phyloP scores from a whole-genome alignment of 2,329 filamentous ascomycete species.

The Pseudogymnoascus sp. region DNA sequence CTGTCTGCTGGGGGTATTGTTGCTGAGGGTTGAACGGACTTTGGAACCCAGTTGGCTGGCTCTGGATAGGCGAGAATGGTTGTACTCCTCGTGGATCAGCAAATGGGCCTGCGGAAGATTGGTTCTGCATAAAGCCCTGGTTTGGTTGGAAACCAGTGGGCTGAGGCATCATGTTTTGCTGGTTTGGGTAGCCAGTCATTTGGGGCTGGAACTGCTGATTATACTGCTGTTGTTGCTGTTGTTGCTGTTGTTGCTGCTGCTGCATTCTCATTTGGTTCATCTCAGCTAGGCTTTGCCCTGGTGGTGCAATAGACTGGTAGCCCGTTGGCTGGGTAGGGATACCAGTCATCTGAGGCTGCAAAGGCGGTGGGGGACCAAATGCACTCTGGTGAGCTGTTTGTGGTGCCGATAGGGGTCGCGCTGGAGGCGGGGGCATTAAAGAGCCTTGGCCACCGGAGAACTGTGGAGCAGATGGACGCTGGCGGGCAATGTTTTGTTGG shows the following conservation, averaged over 20 bases:
- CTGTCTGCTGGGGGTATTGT: slow-evolving; percentile 31
- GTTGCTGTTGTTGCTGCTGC: slow-evolving; percentile 43
- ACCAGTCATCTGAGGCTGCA: slow-evolving; percentile 82
- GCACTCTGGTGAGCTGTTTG: slow-evolving; percentile 67
- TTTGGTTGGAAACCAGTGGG: slow-evolving; percentile 35
- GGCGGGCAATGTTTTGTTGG: slow-evolving; percentile 45
- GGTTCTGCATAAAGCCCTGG: slow-evolving; percentile 41
- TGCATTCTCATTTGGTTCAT: slow-evolving; percentile 59
- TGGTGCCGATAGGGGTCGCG: slow-evolving; percentile 78
- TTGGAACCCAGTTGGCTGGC: slow-evolving; percentile 40
- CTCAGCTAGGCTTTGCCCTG: slow-evolving; percentile 70
- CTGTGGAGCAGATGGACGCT: slow-evolving; percentile 65
- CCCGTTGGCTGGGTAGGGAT: slow-evolving; percentile 36
- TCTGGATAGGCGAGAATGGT: slow-evolving; percentile 42
- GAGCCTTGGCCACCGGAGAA: slow-evolving; percentile 49
- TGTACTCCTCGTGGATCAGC: slow-evolving; percentile 45
- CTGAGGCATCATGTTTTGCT: slow-evolving; percentile 23
- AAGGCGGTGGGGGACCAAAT: slow-evolving; percentile 59
- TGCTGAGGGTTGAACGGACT: slow-evolving; percentile 34
- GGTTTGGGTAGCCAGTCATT: slow-evolving; percentile 34
- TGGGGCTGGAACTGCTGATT: slow-evolving; percentile 42
- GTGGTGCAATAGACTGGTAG: slow-evolving; percentile 55
- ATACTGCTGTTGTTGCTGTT: slow-evolving; percentile 33
- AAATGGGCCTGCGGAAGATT: slow-evolving; percentile 41
- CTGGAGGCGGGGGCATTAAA: slow-evolving; percentile 68